Percentiles rank a stretch among this genome's conserved stretches.
Evolutionary conservation across 148 eudicot species (phyloP).

Genomic region (Vaccinium vitisidaea): DNA sequence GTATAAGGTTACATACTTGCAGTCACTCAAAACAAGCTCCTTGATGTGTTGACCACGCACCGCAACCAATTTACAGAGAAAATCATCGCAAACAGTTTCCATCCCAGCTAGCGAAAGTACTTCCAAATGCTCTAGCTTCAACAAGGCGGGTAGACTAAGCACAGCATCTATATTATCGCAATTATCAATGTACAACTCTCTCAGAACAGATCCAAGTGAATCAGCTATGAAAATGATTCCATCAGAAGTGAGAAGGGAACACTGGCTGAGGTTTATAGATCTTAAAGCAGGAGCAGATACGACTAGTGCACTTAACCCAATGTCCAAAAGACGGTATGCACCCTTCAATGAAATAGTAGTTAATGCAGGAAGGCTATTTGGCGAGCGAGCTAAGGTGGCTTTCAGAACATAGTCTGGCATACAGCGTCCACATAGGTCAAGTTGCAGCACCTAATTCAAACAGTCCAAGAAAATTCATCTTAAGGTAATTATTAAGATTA

Average conservation of each 20-base stretch:
- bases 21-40: constrained; percentile 70
- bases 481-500: not conserved
- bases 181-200: constrained; percentile 76
- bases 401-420: constrained; percentile 61
- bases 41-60: constrained; percentile 59
- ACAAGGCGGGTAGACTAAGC: constrained; percentile 60
- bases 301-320: constrained; percentile 57
- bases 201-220: constrained; percentile 55
- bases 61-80: constrained; percentile 42
- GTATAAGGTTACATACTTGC: constrained; percentile 48
- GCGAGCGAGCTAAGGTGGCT: constrained; percentile 41
- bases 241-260: constrained; percentile 67
- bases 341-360: constrained; percentile 78
- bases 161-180: constrained; percentile 59
- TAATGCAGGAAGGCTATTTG: constrained; percentile 54
- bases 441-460: constrained; percentile 75
- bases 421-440: constrained; percentile 88
- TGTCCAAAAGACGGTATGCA: constrained; percentile 89
- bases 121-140: constrained; percentile 52
- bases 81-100: constrained; percentile 58
- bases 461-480: constrained; percentile 4
- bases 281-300: constrained; percentile 68
- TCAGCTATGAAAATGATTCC: constrained; percentile 58
- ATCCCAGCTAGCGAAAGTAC: constrained; percentile 69
- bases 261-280: constrained; percentile 81